Percentiles rank a stretch among this genome's conserved stretches.
phyloP scores from a whole-genome alignment of 352 stramenopile species.

The Phytophthora vignae region DNA sequence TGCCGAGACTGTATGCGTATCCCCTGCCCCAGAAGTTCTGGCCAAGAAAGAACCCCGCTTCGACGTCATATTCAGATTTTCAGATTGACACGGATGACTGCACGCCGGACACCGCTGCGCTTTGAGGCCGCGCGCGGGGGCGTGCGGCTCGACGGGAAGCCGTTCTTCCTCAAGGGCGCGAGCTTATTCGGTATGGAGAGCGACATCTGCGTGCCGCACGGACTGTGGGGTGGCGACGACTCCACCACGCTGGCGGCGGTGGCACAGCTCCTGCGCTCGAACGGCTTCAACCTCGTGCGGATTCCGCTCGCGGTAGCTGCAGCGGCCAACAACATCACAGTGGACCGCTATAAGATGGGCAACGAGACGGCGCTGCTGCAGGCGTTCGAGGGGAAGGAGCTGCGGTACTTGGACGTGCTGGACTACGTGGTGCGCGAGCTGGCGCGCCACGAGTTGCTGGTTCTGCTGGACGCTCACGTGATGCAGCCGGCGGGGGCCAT shows the following conservation, averaged over 20 bases:
- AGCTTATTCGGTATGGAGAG: conserved; percentile 77
- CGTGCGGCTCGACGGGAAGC: conserved; percentile 43
- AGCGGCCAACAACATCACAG: conserved; percentile 39
- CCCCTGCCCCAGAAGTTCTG: no score
- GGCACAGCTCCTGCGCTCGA: conserved; percentile 38
- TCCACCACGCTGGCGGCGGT: conserved; percentile 58
- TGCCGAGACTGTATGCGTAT: no score
- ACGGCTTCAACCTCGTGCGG: conserved; percentile 65
- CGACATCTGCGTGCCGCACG: conserved; percentile 65
- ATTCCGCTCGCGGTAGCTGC: conserved; percentile 59
- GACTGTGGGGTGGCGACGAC: conserved; percentile 60
- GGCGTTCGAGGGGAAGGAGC: conserved; percentile 35
- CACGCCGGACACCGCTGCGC: conserved; percentile 9
- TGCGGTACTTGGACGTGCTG: conserved; percentile 64
- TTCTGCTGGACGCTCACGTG: conserved; percentile 62
- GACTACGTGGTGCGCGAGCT: conserved; percentile 55
- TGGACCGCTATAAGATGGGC: conserved; percentile 52
- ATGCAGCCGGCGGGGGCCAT: conserved; percentile 50
- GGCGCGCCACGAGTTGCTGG: conserved; percentile 41
- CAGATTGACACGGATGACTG: not conserved
- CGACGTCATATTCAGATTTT: no score
- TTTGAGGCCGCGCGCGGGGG: conserved; percentile 44
- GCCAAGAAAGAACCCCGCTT: no score
- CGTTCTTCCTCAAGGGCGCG: conserved; percentile 62
- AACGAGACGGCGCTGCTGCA: conserved; percentile 50